These are phyloP conservation scores for Ophiobolus disseminans DNA, from an alignment of 2,329 filamentous ascomycete genomes.

Conservation along the genomic window DNA sequence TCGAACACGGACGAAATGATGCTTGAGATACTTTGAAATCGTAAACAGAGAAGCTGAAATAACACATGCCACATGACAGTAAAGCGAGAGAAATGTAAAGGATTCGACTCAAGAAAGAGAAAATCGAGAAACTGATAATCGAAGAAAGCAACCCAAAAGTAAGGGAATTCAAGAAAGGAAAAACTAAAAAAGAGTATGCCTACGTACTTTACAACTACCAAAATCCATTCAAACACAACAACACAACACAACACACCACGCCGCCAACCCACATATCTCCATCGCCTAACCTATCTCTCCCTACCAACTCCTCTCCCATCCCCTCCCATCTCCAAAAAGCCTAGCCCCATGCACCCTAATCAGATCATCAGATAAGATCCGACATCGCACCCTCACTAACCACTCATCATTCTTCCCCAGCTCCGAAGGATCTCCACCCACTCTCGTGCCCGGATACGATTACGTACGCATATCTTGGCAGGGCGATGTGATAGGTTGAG, in stretches of 20 bases:
- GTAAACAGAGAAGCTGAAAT: no score
- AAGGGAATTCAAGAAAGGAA: no score
- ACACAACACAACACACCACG: no score
- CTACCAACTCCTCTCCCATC: neutral
- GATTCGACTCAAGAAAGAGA: no score
- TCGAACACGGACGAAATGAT: no score
- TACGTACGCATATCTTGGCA: slow-evolving; percentile 1
- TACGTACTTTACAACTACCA: neutral
- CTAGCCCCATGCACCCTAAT: slow-evolving; percentile 11
- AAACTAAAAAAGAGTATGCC: neutral
- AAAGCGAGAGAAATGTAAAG: no score
- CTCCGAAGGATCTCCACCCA: slow-evolving; percentile 25
- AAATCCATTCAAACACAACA: neutral
- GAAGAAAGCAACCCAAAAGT: no score
- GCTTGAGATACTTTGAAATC: no score
- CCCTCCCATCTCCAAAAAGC: neutral
- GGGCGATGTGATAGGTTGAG: slow-evolving; percentile 1
- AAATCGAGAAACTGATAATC: no score
- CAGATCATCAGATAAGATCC: slow-evolving; percentile 27
- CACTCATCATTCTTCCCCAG: slow-evolving; percentile 7
- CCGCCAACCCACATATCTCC: no score
- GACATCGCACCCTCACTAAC: slow-evolving; percentile 8
- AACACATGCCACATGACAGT: no score
- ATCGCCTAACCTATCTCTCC: neutral
- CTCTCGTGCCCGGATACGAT: slow-evolving; percentile 4